Percentiles rank a stretch among this genome's conserved stretches.
phyloP scores from a whole-genome alignment of 75 land plant species.

The Larix kaempferi region DNA sequence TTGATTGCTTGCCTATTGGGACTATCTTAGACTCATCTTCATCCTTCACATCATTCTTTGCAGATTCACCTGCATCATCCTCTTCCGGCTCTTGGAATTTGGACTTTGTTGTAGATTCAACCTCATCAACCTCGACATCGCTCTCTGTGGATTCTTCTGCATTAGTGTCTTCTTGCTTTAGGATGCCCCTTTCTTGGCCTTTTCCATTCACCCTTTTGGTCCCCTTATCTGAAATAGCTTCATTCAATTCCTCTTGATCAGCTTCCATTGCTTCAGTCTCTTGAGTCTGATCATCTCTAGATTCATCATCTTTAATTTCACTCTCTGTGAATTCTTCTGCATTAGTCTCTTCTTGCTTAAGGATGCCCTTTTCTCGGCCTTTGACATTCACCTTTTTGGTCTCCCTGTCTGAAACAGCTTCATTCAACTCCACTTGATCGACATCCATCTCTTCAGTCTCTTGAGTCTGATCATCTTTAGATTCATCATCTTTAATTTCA shows the following conservation, averaged over 20 bases:
- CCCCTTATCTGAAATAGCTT: not conserved
- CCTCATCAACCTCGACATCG: not conserved
- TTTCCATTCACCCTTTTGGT: not conserved
- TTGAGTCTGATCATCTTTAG: not conserved
- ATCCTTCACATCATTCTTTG: not conserved
- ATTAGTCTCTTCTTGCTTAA: not conserved
- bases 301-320: not conserved
- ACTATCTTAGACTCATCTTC: not conserved
- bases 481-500: conserved; percentile 1
- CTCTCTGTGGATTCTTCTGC: not conserved
- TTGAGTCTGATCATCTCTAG: not conserved
- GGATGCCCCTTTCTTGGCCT: not conserved
- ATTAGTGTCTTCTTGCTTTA: not conserved
- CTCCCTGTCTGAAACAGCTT: not conserved
- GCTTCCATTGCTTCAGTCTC: not conserved
- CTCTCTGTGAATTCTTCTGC: not conserved
- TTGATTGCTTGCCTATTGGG: not conserved
- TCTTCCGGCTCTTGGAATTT: not conserved
- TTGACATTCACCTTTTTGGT: not conserved
- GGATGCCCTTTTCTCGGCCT: not conserved
- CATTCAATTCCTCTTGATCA: conserved; percentile 3
- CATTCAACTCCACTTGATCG: conserved; percentile 1
- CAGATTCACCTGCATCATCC: conserved; percentile 3
- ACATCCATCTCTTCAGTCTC: not conserved
- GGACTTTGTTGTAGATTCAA: not conserved